Percentiles rank a stretch among this genome's conserved stretches.
These are phyloP conservation scores for Crithidia fasciculata DNA, from an alignment of 208 protist genomes.

Conservation along the genomic window DNA sequence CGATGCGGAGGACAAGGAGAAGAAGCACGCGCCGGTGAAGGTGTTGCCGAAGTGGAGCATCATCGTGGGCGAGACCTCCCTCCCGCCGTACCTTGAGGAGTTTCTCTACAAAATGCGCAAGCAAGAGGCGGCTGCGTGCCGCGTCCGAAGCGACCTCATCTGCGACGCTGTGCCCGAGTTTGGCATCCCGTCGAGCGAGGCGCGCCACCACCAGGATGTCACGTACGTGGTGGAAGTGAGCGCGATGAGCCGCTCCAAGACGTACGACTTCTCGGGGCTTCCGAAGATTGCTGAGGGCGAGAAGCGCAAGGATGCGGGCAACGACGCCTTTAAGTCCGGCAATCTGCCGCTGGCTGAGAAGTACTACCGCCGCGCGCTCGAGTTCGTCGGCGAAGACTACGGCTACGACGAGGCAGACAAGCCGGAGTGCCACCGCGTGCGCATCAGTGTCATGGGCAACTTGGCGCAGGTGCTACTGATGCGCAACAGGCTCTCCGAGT, in stretches of 20 bases:
- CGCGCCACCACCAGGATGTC: conserved; percentile 39
- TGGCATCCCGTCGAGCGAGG: conserved; percentile 46
- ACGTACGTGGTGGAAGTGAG: conserved; percentile 78
- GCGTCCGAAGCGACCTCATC: conserved; percentile 51
- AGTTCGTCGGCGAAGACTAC: conserved; percentile 86
- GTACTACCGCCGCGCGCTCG: conserved; percentile 86
- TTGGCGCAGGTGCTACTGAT: conserved; percentile 82
- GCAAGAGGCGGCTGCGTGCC: conserved; percentile 70
- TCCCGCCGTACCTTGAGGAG: conserved; percentile 76
- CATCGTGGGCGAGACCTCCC: conserved; percentile 59
- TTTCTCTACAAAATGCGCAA: conserved; percentile 81
- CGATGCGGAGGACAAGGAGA: conserved; percentile 47
- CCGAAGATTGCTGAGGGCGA: conserved; percentile 74
- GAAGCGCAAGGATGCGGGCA: conserved; percentile 79
- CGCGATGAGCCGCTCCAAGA: conserved; percentile 57
- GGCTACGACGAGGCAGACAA: conserved; percentile 64
- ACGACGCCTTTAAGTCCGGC: conserved; percentile 76
- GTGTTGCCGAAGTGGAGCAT: conserved; percentile 53
- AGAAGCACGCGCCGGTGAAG: conserved; percentile 49
- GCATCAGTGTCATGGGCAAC: conserved; percentile 70
- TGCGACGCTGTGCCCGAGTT: conserved; percentile 56
- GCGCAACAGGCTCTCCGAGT: conserved; percentile 51
- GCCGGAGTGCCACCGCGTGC: conserved; percentile 50
- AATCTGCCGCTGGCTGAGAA: conserved; percentile 64
- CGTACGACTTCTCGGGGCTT: conserved; percentile 64